phyloP scores from a whole-genome alignment of 2,329 filamentous ascomycete species.

The Aspergillus pseudotamarii region DNA sequence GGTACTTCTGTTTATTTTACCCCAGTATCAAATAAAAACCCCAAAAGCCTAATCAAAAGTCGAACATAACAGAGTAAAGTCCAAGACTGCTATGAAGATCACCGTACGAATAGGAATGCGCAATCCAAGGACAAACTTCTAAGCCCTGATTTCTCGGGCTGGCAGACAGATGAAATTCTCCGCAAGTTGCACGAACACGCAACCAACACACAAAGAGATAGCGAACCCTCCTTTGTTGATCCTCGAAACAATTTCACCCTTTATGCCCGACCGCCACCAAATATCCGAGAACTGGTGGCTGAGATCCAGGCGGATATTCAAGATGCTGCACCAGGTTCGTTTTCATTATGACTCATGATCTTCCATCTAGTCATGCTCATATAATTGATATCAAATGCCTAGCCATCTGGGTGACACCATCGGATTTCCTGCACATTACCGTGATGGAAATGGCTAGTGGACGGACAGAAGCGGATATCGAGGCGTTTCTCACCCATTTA shows the following conservation, averaged over 20 bases:
- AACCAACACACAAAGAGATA: constrained; percentile 46
- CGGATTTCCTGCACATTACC: constrained; percentile 78
- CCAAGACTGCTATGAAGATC: constrained; percentile 71
- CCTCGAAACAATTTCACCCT: constrained; percentile 80
- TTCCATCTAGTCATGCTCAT: background rate
- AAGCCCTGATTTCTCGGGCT: constrained; percentile 65
- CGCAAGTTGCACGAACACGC: constrained; percentile 61
- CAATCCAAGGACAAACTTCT: constrained; percentile 77
- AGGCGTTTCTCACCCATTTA: constrained; percentile 61
- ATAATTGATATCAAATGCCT: constrained; percentile 1
- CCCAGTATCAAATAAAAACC: background rate
- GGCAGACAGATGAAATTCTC: constrained; percentile 76
- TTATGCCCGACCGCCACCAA: constrained; percentile 80
- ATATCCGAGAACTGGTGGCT: constrained; percentile 68
- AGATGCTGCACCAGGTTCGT: constrained; percentile 69
- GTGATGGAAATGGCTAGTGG: constrained; percentile 83
- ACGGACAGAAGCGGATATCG: constrained; percentile 69
- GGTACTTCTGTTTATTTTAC: constrained; percentile 51
- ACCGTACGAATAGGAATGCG: constrained; percentile 73
- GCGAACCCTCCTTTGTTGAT: constrained; percentile 72
- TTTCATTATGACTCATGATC: background rate
- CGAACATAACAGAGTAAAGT: constrained; percentile 47
- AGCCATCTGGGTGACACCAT: constrained; percentile 88
- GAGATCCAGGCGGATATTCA: constrained; percentile 69
- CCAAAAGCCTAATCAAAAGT: background rate